Base-by-base conservation (phyloP, 2,329 filamentous ascomycete species). In the Fusarium camptoceras region DNA sequence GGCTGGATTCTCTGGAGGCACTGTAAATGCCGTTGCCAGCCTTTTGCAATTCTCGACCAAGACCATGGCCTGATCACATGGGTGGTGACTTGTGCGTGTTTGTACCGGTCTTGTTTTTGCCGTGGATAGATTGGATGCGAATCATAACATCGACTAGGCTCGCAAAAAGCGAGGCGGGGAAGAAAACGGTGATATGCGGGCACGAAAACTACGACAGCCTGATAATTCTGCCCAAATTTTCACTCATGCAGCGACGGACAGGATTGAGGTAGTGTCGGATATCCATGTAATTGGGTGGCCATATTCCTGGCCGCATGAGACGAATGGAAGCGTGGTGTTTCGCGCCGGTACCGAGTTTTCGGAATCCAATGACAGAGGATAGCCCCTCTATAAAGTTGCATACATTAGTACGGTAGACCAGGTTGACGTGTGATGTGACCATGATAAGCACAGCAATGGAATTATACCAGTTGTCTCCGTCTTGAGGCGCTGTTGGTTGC, bases 321-420 rank as follows among this genome's bases (percentile, higher is more conserved):
- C 57, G 57, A 55, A 60, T 60, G n/a, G 49, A 42, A 12, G 57
- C 25, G 25, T 42, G 44, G 25, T 8, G 42, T 31, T 55, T 60
- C 49, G 57, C 49, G 57, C 57, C 25, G 48, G 42, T 55, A 55
- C 57, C 49, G 42, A 55, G 20, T 60, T 34, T 6, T 60, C 49
- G 57, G 57, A 55, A 60, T 18, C 49, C 49, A 59, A 59, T 59
- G 48, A 30, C 8, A 31, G 20, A 16, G 41, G 54, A n/a, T 22
- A 22, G 47, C 56, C 39, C 56, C 43, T 34, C 30, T 34, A 51
- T 46, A 30, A 31, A 48, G 18, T 18, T 18, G 27, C 43, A 25
- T 42, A 15, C 24, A 25, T 25, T 25, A 25, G 24, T 25, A 25
- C 24, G 5, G 24, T 25, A 25, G 24, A 6, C 24, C 6, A 25